These are phyloP conservation scores for Boletus vermiculosoides DNA, from an alignment of 768 basidiomycete genomes.

Conservation along the genomic window DNA sequence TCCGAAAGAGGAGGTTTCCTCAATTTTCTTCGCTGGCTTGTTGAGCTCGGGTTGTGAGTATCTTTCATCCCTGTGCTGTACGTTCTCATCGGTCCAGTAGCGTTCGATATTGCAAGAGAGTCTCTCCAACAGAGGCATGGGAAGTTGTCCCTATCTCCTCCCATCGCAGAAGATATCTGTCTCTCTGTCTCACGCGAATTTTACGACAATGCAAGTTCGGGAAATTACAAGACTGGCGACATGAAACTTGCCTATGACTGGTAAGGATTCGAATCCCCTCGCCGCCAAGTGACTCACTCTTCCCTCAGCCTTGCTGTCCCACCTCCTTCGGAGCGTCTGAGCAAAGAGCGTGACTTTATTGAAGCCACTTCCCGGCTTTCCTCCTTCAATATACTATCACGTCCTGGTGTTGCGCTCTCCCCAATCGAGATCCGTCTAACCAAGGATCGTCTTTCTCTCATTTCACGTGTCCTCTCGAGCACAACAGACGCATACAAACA, in stretches of 20 bases:
- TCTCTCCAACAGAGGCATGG: slow-evolving; percentile 50
- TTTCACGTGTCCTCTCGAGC: slow-evolving; percentile 81
- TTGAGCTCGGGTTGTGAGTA: slow-evolving; percentile 85
- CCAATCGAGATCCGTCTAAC: slow-evolving; percentile 93
- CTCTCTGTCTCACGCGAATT: slow-evolving; percentile 81
- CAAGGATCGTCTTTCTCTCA: slow-evolving; percentile 83
- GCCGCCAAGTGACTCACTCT: slow-evolving; percentile 4
- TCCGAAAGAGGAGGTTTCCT: slow-evolving; percentile 63
- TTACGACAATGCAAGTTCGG: slow-evolving; percentile 91
- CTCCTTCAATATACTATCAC: slow-evolving; percentile 84
- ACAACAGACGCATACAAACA: slow-evolving; percentile 90
- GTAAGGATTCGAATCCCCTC: slow-evolving; percentile 39
- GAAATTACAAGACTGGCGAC: slow-evolving; percentile 89
- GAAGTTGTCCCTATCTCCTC: slow-evolving; percentile 48
- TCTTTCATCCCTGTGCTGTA: background rate
- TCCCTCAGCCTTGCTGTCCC: slow-evolving; percentile 72
- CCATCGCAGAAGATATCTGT: slow-evolving; percentile 72
- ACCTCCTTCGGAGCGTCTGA: slow-evolving; percentile 55
- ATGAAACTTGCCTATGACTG: slow-evolving; percentile 98
- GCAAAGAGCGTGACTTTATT: slow-evolving; percentile 84
- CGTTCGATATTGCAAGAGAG: slow-evolving; percentile 63
- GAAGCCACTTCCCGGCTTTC: slow-evolving; percentile 94
- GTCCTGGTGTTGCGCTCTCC: slow-evolving; percentile 72
- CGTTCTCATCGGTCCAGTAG: slow-evolving; percentile 36
- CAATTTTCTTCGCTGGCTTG: slow-evolving; percentile 85